These are phyloP conservation scores for Wickerhamomyces sp. DNA, from an alignment of 1,139 yeast species.

Conservation along the genomic window DNA sequence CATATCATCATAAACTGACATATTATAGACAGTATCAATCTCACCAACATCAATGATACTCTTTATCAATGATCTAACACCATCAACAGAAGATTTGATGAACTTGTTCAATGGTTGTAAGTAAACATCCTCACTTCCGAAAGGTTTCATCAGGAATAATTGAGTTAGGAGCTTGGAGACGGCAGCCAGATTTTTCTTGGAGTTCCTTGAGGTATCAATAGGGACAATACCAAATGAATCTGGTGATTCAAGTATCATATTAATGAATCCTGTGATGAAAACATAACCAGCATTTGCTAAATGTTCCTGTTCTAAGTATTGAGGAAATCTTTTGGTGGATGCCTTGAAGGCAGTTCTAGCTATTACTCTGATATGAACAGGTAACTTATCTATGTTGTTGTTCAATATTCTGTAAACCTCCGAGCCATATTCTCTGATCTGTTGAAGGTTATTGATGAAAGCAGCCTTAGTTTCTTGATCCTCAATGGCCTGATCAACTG, in stretches of 20 bases:
- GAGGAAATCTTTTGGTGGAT: conserved; percentile 43
- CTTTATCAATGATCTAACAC: conserved; percentile 39
- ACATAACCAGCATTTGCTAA: conserved; percentile 67
- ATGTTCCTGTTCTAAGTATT: conserved; percentile 44
- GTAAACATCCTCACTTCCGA: conserved; percentile 56
- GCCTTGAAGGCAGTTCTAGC: conserved; percentile 29
- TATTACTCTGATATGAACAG: conserved; percentile 55
- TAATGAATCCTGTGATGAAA: conserved; percentile 56
- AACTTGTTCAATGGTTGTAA: conserved; percentile 79
- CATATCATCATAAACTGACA: conserved; percentile 68
- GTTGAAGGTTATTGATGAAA: conserved; percentile 72
- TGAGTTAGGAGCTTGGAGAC: conserved; percentile 61
- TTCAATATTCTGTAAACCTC: conserved; percentile 48
- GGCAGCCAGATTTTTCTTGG: conserved; percentile 50
- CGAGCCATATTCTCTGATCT: conserved; percentile 65
- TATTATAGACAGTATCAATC: conserved; percentile 55
- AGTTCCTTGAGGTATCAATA: conserved; percentile 26
- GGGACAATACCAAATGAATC: conserved; percentile 56
- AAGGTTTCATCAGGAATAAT: conserved; percentile 61
- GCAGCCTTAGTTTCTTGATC: conserved; percentile 63
- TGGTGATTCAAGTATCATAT: conserved; percentile 65
- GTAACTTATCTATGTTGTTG: conserved; percentile 43
- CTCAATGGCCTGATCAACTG: conserved; percentile 71
- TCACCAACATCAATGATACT: conserved; percentile 51
- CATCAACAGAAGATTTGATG: conserved; percentile 45